These are phyloP conservation scores for Achlya hypogyna DNA, from an alignment of 352 stramenopile species.

Conservation along the genomic window DNA sequence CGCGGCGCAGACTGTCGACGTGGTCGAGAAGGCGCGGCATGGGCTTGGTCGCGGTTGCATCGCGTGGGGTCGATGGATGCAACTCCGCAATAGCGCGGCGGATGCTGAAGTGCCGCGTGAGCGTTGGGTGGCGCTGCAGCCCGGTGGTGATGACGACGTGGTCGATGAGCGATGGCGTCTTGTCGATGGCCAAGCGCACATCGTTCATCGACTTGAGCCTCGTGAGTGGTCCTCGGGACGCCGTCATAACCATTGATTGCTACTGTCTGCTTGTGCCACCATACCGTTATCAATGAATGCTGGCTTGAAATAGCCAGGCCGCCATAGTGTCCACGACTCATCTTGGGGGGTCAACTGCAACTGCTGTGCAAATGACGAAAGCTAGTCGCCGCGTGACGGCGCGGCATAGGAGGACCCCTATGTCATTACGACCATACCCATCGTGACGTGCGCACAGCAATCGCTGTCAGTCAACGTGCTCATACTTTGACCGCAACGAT, in stretches of 20 bases:
- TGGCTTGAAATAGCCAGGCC: not conserved
- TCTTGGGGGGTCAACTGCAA: too few species aligned
- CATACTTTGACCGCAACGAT: too few species aligned
- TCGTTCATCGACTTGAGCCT: not conserved
- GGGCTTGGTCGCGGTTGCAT: not conserved
- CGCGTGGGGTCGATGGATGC: not conserved
- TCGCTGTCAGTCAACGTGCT: too few species aligned
- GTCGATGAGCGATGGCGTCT: not conserved
- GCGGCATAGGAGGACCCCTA: too few species aligned
- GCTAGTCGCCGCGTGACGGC: too few species aligned
- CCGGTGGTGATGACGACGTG: not conserved
- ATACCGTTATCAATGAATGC: not conserved
- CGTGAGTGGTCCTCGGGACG: not conserved
- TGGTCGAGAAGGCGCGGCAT: conserved; percentile 34
- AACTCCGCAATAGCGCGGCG: not conserved
- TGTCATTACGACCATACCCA: too few species aligned
- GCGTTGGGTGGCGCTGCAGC: not conserved
- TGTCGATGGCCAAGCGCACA: not conserved
- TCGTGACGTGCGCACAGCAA: too few species aligned
- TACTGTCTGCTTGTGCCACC: too few species aligned
- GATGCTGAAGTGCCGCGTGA: not conserved
- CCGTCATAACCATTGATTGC: too few species aligned
- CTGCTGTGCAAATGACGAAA: too few species aligned
- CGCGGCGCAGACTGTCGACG: conserved; percentile 1
- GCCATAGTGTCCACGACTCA: too few species aligned